A percentile compares a stretch with the other conserved stretches of the same genome.
These are phyloP conservation scores for Ophiosphaerella narmari DNA, from an alignment of 2,329 filamentous ascomycete species.

Conservation along the genomic window DNA sequence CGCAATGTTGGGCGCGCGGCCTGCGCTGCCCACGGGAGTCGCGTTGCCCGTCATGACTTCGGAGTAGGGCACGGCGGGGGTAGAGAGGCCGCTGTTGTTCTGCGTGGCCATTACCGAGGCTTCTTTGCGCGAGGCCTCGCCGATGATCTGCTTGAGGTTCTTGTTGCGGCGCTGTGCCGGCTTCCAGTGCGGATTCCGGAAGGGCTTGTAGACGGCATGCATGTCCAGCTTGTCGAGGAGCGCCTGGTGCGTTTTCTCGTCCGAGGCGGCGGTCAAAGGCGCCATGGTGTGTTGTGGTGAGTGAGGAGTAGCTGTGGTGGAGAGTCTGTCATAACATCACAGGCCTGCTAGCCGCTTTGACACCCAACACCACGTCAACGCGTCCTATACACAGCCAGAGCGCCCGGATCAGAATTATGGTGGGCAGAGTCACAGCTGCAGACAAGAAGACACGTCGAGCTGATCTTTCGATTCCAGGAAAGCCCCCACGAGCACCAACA, in stretches of 20 bases:
- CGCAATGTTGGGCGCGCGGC: constrained; percentile 70
- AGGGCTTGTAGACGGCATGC: constrained; percentile 81
- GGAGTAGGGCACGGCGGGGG: constrained; percentile 53
- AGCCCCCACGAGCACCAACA: constrained; percentile 98
- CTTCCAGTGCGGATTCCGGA: constrained; percentile 89
- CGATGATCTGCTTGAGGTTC: constrained; percentile 95
- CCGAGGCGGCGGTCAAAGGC: constrained; percentile 70
- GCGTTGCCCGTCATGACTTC: constrained; percentile 43
- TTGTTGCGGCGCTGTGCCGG: constrained; percentile 96
- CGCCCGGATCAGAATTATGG: constrained; percentile 25
- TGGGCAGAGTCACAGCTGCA: constrained; percentile 8
- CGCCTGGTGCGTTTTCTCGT: constrained; percentile 77
- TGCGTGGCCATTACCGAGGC: constrained; percentile 85
- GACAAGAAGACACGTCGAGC: constrained; percentile 4
- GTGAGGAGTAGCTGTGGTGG: constrained; percentile 5
- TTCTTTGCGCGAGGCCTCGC: constrained; percentile 85
- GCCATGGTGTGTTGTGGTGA: constrained; percentile 50
- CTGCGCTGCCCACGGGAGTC: constrained; percentile 66
- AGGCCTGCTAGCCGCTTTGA: constrained; percentile 32
- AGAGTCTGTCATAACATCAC: constrained; percentile 14
- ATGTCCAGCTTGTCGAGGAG: constrained; percentile 93
- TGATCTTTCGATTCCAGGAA: constrained; percentile 61
- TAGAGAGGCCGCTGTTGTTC: constrained; percentile 78
- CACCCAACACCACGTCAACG: constrained; percentile 30
- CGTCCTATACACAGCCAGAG: constrained; percentile 12